These are phyloP conservation scores for Cystobasidium sp. DNA, from an alignment of 1,284 basidiomycete species.

Conservation along the genomic window DNA sequence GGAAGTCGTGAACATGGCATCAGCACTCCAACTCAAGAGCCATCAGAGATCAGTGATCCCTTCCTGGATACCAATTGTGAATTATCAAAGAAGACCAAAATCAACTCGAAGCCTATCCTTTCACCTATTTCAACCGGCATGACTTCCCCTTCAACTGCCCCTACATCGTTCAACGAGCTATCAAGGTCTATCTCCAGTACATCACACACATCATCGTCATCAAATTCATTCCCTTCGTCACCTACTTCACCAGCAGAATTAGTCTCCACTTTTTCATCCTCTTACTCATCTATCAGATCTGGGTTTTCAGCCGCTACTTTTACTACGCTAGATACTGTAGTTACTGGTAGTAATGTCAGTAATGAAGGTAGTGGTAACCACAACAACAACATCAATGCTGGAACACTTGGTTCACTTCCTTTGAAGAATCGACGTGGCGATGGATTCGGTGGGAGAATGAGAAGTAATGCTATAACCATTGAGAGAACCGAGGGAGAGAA, in stretches of 20 bases:
- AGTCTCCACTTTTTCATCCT: slow-evolving; percentile 11
- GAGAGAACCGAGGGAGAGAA: too few relatives aligned
- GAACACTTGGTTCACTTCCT: too few relatives aligned
- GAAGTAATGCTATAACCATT: too few relatives aligned
- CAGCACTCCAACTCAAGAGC: background rate
- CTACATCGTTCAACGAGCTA: background rate
- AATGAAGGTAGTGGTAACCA: background rate
- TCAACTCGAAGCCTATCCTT: background rate
- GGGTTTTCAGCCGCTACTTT: slow-evolving; percentile 11
- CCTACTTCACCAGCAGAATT: background rate
- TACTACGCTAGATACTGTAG: slow-evolving; percentile 8
- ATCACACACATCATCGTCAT: background rate
- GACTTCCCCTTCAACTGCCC: background rate
- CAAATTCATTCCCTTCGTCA: background rate
- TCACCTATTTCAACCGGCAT: background rate
- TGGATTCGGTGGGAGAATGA: too few relatives aligned
- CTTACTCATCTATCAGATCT: slow-evolving; percentile 13
- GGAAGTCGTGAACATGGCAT: too few relatives aligned
- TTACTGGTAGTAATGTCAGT: background rate
- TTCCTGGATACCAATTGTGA: background rate
- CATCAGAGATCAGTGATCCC: background rate
- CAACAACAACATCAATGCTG: too few relatives aligned
- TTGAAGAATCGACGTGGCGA: too few relatives aligned
- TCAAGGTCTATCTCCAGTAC: background rate
- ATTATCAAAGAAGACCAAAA: background rate